Evolutionary conservation across 257 asterid genomes (phyloP).

Genomic region (Nicotiana tomentosiformis): DNA sequence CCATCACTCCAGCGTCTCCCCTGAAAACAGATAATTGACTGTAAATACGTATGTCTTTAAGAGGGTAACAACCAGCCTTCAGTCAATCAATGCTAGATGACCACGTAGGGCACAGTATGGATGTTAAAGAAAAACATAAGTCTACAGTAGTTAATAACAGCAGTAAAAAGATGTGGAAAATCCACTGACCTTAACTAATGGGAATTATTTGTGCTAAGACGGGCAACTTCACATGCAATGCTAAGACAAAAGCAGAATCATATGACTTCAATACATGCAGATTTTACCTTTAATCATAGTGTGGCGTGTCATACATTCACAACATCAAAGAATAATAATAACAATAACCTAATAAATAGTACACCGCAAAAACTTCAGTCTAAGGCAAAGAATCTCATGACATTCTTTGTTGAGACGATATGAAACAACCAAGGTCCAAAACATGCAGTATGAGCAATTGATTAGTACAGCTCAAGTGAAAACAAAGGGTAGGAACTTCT

Average conservation of each 20-base stretch:
- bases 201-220: background rate
- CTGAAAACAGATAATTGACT: conserved; percentile 27
- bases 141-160: background rate
- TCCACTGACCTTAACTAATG: background rate
- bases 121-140: conserved; percentile 3
- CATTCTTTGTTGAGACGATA: background rate
- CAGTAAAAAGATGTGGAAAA: background rate
- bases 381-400: background rate
- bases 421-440: background rate
- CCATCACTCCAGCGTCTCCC: conserved; percentile 99
- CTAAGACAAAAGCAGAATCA: background rate
- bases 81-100: background rate
- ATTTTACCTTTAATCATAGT: background rate
- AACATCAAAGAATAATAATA: background rate
- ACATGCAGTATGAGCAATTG: background rate
- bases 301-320: background rate
- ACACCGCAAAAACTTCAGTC: background rate
- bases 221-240: background rate
- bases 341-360: background rate
- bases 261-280: background rate
- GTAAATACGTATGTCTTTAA: background rate
- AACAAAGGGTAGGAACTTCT: background rate
- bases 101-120: background rate
- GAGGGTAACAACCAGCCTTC: background rate
- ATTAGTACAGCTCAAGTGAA: background rate